Evolutionary conservation across 345 rosid genomes (phyloP).

Genomic region (Ailanthus altissimus): DNA sequence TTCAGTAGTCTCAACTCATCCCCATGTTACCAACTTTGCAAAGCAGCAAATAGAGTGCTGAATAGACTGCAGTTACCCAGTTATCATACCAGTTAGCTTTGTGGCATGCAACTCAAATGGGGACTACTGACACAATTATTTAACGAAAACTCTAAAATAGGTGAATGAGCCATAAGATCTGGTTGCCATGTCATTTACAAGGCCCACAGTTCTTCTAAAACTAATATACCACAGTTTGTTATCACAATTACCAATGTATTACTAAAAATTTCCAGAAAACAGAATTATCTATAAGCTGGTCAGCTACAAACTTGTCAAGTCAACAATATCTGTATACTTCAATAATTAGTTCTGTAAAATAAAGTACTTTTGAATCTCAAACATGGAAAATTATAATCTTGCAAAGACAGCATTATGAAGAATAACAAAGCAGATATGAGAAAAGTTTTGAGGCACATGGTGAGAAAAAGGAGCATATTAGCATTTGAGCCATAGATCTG

Average conservation of each 20-base stretch:
- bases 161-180: not conserved
- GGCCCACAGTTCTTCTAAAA: not conserved
- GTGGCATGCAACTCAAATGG: not conserved
- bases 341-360: not conserved
- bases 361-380: not conserved
- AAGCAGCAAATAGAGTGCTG: not conserved
- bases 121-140: not conserved
- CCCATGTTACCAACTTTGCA: conserved; percentile 1
- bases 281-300: not conserved
- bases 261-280: not conserved
- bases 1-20: not conserved
- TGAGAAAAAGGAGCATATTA: not conserved
- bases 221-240: not conserved
- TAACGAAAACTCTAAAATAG: not conserved
- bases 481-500: not conserved
- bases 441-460: not conserved
- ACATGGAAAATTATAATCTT: not conserved
- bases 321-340: not conserved
- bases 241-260: not conserved
- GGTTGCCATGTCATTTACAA: not conserved
- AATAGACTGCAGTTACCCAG: not conserved
- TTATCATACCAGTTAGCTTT: not conserved
- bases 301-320: not conserved
- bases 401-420: not conserved
- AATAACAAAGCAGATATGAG: not conserved